phyloP scores from a whole-genome alignment of 306 rosid species.

The Quercus robur region DNA sequence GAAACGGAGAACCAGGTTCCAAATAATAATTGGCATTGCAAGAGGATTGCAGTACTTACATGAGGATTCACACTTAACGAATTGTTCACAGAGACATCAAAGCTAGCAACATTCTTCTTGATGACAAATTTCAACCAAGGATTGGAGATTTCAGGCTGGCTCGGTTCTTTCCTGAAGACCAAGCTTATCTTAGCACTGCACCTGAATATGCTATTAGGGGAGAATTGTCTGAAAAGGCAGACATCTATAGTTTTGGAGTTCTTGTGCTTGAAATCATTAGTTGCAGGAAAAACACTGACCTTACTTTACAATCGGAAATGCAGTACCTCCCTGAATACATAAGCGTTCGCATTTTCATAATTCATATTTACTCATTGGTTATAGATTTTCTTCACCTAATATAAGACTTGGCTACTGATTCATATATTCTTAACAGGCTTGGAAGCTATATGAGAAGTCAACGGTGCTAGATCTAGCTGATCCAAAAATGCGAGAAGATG shows the following conservation, averaged over 20 bases:
- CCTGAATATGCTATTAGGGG: slow-evolving; percentile 94
- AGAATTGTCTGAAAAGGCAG: slow-evolving; percentile 86
- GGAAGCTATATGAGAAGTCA: slow-evolving; percentile 66
- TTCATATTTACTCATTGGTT: background rate
- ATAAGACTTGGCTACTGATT: background rate
- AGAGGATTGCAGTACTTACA: slow-evolving; percentile 88
- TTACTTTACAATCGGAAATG: slow-evolving; percentile 66
- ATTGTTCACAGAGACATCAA: no score
- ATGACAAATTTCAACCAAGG: no score
- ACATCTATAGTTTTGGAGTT: slow-evolving; percentile 92
- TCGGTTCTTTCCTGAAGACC: no score
- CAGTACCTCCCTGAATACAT: slow-evolving; percentile 91
- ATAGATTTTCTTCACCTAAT: background rate
- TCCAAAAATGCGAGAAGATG: slow-evolving; percentile 52
- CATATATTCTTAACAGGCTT: slow-evolving; percentile 44
- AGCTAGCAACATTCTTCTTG: no score
- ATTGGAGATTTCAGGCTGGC: no score
- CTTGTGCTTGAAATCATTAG: slow-evolving; percentile 82
- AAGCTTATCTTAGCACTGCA: slow-evolving; percentile 30
- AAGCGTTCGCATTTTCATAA: slow-evolving; percentile 2
- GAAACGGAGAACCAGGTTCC: slow-evolving; percentile 67
- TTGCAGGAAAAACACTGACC: slow-evolving; percentile 78
- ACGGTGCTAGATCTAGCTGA: slow-evolving; percentile 52
- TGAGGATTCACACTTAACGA: slow-evolving; percentile 25
- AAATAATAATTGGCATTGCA: slow-evolving; percentile 79